A percentile compares a stretch with the other conserved stretches of the same genome.
Evolutionary conservation across 495 filamentous ascomycete genomes (phyloP).

Genomic region (Hypoxylon cercidicola): DNA sequence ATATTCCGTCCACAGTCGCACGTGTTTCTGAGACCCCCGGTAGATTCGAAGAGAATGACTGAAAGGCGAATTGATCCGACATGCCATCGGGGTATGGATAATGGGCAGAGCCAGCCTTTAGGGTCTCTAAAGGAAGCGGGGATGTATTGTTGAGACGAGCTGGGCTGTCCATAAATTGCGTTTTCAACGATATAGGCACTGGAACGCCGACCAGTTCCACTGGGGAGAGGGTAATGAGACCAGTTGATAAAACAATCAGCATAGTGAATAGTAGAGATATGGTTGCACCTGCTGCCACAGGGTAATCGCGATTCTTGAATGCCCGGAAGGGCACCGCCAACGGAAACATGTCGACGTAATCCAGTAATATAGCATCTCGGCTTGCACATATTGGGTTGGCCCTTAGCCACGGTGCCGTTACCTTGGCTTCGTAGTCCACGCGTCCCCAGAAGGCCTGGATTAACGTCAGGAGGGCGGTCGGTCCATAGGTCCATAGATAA

Average conservation of each 20-base stretch:
- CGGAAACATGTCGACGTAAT: conserved; percentile 36
- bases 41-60: conserved; percentile 31
- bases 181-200: conserved; percentile 15
- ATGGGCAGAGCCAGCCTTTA: conserved; percentile 30
- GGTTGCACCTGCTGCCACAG: conserved; percentile 25
- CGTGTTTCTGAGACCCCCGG: conserved; percentile 22
- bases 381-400: conserved; percentile 20
- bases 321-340: conserved; percentile 13
- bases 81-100: conserved; percentile 37
- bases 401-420: conserved; percentile 45
- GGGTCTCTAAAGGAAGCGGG: background rate
- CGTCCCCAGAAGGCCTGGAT: conserved; percentile 43
- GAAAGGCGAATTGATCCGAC: conserved; percentile 35
- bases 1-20: conserved; percentile 42
- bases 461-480: conserved; percentile 46
- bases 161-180: conserved; percentile 1
- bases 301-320: conserved; percentile 32
- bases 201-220: conserved; percentile 5
- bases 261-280: conserved; percentile 33
- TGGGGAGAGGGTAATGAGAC: conserved; percentile 30
- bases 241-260: conserved; percentile 35
- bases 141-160: background rate
- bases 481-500: conserved; percentile 50
- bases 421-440: conserved; percentile 43
- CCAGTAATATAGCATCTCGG: conserved; percentile 40